Conservation (phyloP, 2,329 filamentous ascomycete species). For the Fusarium torulosum region DNA sequence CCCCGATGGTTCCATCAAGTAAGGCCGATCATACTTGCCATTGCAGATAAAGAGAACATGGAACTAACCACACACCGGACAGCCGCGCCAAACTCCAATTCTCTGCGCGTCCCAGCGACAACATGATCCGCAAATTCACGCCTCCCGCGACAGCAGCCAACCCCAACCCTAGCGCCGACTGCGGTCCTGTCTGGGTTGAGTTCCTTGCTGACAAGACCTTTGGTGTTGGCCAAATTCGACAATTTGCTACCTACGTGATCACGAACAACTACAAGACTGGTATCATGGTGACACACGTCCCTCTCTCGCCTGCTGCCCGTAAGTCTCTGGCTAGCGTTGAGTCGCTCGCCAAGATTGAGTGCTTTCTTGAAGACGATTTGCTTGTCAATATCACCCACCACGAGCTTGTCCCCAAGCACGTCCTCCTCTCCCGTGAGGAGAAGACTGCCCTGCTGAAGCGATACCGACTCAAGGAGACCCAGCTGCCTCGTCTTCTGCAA, state of each 20-base stretch:
- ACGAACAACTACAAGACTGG: constrained; percentile 88
- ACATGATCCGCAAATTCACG: constrained; percentile 88
- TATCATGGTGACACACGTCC: constrained; percentile 86
- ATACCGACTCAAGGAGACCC: constrained; percentile 97
- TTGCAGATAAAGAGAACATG: background rate
- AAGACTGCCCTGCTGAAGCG: constrained; percentile 86
- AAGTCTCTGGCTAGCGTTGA: constrained; percentile 86
- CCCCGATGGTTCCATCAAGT: constrained; percentile 81
- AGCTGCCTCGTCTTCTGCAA: constrained; percentile 90
- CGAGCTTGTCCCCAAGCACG: constrained; percentile 94
- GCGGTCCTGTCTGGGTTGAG: constrained; percentile 93
- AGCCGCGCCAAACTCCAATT: constrained; percentile 90
- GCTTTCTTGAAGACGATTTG: constrained; percentile 95
- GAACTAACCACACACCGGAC: constrained; percentile 29
- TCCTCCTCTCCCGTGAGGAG: constrained; percentile 90
- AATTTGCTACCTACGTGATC: constrained; percentile 85
- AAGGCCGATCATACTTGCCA: constrained; percentile 52
- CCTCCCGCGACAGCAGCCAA: constrained; percentile 76
- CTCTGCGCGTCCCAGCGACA: constrained; percentile 84
- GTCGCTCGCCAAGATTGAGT: constrained; percentile 85
- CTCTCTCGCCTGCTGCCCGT: constrained; percentile 87
- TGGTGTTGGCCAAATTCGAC: constrained; percentile 91
- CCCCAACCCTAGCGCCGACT: constrained; percentile 77
- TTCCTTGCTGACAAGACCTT: constrained; percentile 85
- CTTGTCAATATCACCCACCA: constrained; percentile 98